These are phyloP conservation scores for Thermothielavioides terrestris DNA, from an alignment of 495 filamentous ascomycete species.

Conservation along the genomic window DNA sequence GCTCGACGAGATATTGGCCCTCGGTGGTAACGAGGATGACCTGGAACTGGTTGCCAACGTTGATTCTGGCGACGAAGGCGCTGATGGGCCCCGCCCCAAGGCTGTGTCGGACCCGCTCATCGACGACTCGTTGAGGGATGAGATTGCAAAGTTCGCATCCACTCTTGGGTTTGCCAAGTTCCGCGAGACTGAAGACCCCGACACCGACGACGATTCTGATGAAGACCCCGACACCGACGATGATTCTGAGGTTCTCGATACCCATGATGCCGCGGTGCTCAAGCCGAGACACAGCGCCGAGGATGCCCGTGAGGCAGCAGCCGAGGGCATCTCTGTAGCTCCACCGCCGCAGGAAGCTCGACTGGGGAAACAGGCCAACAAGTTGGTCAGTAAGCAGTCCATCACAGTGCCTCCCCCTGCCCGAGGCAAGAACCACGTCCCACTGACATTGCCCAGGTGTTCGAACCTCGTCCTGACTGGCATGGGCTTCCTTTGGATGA, in stretches of 20 bases:
- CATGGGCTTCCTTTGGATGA: conserved; percentile 56
- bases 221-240: conserved; percentile 24
- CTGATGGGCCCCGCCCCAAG: conserved; percentile 27
- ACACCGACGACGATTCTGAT: conserved; percentile 28
- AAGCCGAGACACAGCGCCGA: conserved; percentile 13
- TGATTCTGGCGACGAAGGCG: conserved; percentile 54
- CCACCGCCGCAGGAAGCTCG: conserved; percentile 16
- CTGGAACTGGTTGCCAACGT: conserved; percentile 54
- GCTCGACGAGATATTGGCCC: conserved; percentile 62
- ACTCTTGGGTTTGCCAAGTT: conserved; percentile 41
- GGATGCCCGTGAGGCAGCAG: conserved; percentile 17
- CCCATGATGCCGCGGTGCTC: no score
- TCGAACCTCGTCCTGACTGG: conserved; percentile 80
- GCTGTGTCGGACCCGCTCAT: conserved; percentile 16
- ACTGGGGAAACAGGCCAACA: conserved; percentile 20
- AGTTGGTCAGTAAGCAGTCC: conserved; percentile 33
- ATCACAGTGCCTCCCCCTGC: background rate
- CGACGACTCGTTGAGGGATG: conserved; percentile 32
- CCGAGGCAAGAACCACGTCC: background rate
- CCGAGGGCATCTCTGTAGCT: conserved; percentile 14
- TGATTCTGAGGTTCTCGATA: no score
- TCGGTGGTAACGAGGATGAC: conserved; percentile 73
- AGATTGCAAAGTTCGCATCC: conserved; percentile 37
- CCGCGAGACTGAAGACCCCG: conserved; percentile 22
- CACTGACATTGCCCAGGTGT: conserved; percentile 45